These are phyloP conservation scores for Pleurotus djamor DNA, from an alignment of 768 basidiomycete genomes.

Conservation along the genomic window DNA sequence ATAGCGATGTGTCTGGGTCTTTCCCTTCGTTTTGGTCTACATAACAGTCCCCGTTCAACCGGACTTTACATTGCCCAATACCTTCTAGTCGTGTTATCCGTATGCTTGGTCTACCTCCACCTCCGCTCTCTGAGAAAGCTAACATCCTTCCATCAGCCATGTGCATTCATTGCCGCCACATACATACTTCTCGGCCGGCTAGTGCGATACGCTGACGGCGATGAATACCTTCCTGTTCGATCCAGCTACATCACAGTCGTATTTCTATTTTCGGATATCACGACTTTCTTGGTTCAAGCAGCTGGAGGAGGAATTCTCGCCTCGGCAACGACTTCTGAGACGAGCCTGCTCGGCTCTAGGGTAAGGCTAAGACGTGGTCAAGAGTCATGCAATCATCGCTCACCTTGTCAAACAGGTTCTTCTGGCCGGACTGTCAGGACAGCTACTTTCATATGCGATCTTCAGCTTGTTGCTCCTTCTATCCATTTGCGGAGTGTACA, in stretches of 20 bases:
- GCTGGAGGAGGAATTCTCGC: constrained; percentile 45
- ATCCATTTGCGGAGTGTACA: constrained; percentile 49
- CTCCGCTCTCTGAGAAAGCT: neutral
- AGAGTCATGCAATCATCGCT: neutral
- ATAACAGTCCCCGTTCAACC: constrained; percentile 48
- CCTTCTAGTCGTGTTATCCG: constrained; percentile 59
- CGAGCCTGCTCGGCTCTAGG: constrained; percentile 27
- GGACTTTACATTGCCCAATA: constrained; percentile 56
- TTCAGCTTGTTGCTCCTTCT: constrained; percentile 45
- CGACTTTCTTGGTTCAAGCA: constrained; percentile 68
- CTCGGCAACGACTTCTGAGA: constrained; percentile 28
- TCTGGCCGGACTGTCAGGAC: constrained; percentile 53
- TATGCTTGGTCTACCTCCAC: constrained; percentile 18
- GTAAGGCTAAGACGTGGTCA: constrained; percentile 20
- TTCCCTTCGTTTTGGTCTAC: constrained; percentile 52
- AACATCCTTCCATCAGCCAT: constrained; percentile 40
- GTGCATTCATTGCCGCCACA: constrained; percentile 70
- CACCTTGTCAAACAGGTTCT: constrained; percentile 36
- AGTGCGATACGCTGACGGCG: constrained; percentile 43
- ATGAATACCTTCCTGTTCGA: constrained; percentile 46
- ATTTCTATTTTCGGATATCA: constrained; percentile 63
- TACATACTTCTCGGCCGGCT: constrained; percentile 70
- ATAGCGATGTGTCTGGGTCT: constrained; percentile 60
- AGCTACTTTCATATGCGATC: constrained; percentile 48
- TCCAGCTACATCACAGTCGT: constrained; percentile 49